Percentiles rank a stretch among this genome's conserved stretches.
phyloP scores from a whole-genome alignment of 495 filamentous ascomycete genomes.

The Aspergillus heteromorphus region DNA sequence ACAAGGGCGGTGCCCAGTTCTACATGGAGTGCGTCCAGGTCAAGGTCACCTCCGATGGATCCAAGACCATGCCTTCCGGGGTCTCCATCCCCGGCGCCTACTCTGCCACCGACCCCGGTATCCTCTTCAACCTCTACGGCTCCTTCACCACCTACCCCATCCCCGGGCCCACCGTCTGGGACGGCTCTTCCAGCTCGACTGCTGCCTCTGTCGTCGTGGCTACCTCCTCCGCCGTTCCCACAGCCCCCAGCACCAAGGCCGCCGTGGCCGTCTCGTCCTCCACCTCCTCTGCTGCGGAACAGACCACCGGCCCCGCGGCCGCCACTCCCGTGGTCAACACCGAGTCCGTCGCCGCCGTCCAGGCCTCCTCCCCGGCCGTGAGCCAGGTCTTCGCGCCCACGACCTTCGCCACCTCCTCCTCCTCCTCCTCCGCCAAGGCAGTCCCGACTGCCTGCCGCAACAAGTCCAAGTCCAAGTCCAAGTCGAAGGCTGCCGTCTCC shows the following conservation, averaged over 20 bases:
- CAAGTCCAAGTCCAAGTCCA: background rate
- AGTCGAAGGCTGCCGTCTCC: background rate
- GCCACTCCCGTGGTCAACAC: conserved; percentile 2
- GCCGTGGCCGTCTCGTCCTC: background rate
- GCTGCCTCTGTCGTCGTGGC: background rate
- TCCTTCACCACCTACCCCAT: conserved; percentile 17
- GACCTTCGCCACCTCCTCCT: conserved; percentile 10
- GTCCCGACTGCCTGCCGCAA: background rate
- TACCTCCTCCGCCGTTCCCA: background rate
- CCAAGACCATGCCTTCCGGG: conserved; percentile 14
- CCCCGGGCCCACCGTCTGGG: conserved; percentile 22
- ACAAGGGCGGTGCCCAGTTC: conserved; percentile 18
- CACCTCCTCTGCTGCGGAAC: too few species aligned
- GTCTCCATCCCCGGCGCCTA: conserved; percentile 21
- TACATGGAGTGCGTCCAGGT: conserved; percentile 26
- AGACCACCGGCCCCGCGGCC: too few species aligned
- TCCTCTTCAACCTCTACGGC: conserved; percentile 21
- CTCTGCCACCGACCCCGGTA: conserved; percentile 12
- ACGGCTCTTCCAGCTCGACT: conserved; percentile 12
- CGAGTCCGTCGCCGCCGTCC: background rate
- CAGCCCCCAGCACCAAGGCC: conserved; percentile 1
- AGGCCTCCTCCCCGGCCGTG: background rate
- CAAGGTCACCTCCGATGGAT: conserved; percentile 18
- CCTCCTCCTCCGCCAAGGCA: background rate
- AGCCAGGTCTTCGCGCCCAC: conserved; percentile 1